Base-by-base conservation (phyloP, 257 asterid genomes). In the Parsonsia alboflavescens region DNA sequence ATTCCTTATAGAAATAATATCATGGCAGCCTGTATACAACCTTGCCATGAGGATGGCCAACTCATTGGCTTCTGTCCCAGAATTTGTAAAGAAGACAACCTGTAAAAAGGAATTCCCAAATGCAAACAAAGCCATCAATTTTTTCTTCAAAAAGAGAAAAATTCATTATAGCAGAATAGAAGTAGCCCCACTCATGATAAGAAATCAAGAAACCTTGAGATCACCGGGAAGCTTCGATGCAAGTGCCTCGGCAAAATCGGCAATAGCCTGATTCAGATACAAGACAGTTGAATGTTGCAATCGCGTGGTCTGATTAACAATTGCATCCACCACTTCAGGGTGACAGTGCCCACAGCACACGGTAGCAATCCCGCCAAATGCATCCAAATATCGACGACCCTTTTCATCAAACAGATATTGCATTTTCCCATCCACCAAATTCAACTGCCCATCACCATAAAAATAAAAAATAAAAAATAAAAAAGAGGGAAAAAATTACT, bases 41-140 rank as follows among this genome's bases (percentile, higher is more conserved):
- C 91, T 81, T 0, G 99, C 88, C 97, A 94, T 92, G 91, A 94
- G 33, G 80, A 94, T 72, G 28, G 97, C 99, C 80, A 92, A 84
- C 82, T 94, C 99, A 59, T 94, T 94, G 7, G 97, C 99, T 83
- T 94, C 97, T 0, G 99, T 94, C 79, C 97, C 99, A 13, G 99
- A 94, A 83, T 94, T 94, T 6, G 97, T 94, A 79, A 94, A 92
- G 86, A 89, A 94, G 68, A 89, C 95, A 49, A 94, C 97, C 97
- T 94, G n/a, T 41, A 64, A 61, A 64, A 71, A 65, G 42, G 28
- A 63, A 30, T 2, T 26, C 11, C 6, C 46, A 49, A 41, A 39
- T 48, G 44, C 41, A 50, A 30, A 33, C 61, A 36, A 28, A 24
- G 3, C 16, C 6, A 17, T 3, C 26, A 41, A 39, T 12, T 48